Evolutionary conservation across 2,329 filamentous ascomycete species (phyloP).

Genomic region (Mariannaea elegans): DNA sequence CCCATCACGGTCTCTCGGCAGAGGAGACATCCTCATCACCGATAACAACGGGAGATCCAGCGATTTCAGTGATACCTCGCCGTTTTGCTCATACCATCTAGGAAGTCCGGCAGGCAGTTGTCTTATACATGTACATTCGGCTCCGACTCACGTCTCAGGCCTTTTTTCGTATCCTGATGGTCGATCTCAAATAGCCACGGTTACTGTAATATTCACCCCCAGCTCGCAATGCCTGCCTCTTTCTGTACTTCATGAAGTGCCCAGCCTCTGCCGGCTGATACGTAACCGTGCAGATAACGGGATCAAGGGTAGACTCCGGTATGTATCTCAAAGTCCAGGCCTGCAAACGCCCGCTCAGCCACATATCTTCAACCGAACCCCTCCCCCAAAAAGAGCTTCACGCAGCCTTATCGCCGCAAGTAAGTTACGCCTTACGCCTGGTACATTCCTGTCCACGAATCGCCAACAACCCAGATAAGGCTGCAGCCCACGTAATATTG

Average conservation of each 20-base stretch:
- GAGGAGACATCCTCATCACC: not conserved
- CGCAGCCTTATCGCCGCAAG: constrained; percentile 17
- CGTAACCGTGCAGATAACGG: constrained; percentile 2
- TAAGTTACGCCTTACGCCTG: not conserved
- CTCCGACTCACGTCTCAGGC: constrained; percentile 26
- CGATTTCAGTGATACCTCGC: not conserved
- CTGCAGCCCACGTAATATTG: constrained; percentile 15
- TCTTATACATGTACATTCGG: constrained; percentile 1
- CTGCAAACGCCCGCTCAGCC: constrained; percentile 21
- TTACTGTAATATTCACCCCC: no score
- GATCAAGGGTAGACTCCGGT: no score
- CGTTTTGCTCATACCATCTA: not conserved
- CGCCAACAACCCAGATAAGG: constrained; percentile 22
- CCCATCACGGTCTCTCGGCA: constrained; percentile 16
- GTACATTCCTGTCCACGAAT: not conserved
- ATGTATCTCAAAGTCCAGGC: no score
- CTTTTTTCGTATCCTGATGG: constrained; percentile 4
- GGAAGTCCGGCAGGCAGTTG: not conserved
- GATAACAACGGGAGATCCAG: not conserved
- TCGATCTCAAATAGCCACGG: constrained; percentile 9
- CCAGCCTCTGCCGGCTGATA: not conserved
- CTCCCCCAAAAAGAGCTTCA: constrained; percentile 6
- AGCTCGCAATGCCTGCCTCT: constrained; percentile 4
- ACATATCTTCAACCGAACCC: constrained; percentile 4
- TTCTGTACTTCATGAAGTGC: not conserved